Conservation (phyloP, 1,284 basidiomycete species). For the Vanrija humicola region DNA sequence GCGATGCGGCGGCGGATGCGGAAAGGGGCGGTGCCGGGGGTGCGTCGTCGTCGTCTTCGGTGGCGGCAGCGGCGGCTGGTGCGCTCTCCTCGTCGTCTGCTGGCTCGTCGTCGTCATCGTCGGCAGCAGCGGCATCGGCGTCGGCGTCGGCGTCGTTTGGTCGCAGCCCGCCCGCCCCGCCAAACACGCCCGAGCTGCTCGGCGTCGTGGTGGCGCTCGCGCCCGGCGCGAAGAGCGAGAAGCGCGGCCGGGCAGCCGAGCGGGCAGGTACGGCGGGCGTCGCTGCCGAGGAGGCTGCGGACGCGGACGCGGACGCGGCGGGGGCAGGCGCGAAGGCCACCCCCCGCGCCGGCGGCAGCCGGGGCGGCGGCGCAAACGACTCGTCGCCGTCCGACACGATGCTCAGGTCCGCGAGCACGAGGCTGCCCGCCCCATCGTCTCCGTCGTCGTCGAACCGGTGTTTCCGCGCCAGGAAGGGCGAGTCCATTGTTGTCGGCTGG, state of each 20-base stretch:
- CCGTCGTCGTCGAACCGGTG: not conserved
- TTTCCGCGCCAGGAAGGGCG: slow-evolving; percentile 7
- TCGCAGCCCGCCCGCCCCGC: not conserved
- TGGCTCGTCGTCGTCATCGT: not conserved
- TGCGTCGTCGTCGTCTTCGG: not conserved
- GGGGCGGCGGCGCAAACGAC: not conserved
- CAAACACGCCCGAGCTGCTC: not conserved
- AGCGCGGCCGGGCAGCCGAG: slow-evolving; percentile 10
- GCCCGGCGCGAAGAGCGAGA: slow-evolving; percentile 17
- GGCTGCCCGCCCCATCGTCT: not conserved
- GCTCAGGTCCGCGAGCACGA: slow-evolving; percentile 12
- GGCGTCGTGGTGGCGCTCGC: not conserved
- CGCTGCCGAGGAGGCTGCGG: not conserved
- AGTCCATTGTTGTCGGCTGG: slow-evolving; percentile 7
- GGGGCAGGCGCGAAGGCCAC: not conserved
- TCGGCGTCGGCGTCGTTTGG: not conserved
- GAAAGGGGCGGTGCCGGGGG: not conserved
- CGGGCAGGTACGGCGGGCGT: not conserved
- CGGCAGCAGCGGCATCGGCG: slow-evolving; percentile 3
- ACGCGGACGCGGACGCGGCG: too few relatives aligned
- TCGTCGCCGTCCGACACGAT: not conserved
- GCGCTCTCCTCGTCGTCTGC: not conserved
- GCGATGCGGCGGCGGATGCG: not conserved
- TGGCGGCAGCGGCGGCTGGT: not conserved
- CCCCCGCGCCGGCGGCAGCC: too few relatives aligned